Conservation (phyloP, 441 rosid species). For the Hura crepitans region DNA sequence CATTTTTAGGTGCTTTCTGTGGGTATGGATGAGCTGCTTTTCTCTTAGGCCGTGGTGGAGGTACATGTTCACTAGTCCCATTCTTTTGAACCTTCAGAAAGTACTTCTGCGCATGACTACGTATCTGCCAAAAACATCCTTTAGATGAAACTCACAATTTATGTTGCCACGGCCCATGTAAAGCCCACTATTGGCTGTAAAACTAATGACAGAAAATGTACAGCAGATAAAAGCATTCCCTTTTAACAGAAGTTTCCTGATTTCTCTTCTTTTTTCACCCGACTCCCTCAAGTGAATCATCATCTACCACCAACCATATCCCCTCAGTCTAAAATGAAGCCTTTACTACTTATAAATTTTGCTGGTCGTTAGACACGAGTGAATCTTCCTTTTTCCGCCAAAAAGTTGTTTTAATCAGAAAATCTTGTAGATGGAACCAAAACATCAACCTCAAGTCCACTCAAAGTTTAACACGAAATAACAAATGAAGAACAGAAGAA, state of each 20-base stretch:
- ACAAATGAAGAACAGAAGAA: not conserved
- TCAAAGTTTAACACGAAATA: not conserved
- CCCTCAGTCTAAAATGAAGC: not conserved
- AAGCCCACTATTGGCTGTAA: not conserved
- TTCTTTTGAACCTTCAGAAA: conserved; percentile 88
- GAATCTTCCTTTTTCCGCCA: not conserved
- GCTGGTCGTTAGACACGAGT: not conserved
- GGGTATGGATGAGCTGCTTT: conserved; percentile 95
- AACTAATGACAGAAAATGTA: not conserved
- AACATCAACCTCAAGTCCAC: not conserved
- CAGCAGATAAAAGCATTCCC: conserved; percentile 3
- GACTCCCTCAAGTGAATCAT: not conserved
- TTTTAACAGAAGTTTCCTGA: not conserved
- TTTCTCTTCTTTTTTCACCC: not conserved
- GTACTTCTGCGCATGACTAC: conserved; percentile 96
- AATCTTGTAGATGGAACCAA: not conserved
- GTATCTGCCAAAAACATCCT: conserved; percentile 55
- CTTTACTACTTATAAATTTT: not conserved
- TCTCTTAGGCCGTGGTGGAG: conserved; percentile 96
- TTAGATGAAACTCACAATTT: conserved; percentile 13
- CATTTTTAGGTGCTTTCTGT: conserved; percentile 73
- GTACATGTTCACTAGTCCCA: conserved; percentile 81
- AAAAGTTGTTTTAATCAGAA: not conserved
- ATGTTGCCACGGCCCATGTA: not conserved
- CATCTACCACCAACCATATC: not conserved